A percentile compares a stretch with the other conserved stretches of the same genome.
Evolutionary conservation across 2,329 filamentous ascomycete genomes (phyloP).

Genomic region (Lasiodiplodia sp.): DNA sequence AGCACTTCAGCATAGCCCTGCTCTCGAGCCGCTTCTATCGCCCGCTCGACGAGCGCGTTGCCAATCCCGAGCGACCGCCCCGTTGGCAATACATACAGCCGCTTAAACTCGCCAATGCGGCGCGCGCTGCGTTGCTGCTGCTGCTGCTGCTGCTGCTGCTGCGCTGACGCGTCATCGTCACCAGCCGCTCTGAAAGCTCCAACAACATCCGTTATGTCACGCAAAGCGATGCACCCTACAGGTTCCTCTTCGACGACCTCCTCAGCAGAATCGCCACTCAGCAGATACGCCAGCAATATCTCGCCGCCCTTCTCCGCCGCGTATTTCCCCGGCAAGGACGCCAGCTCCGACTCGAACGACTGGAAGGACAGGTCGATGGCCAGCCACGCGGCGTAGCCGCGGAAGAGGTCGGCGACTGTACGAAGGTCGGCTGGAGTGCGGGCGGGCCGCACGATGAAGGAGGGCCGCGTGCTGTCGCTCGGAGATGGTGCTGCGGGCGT

Average conservation of each 20-base stretch:
- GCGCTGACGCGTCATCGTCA: not conserved
- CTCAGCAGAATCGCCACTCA: not conserved
- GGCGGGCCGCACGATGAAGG: constrained; percentile 46
- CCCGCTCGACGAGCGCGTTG: constrained; percentile 53
- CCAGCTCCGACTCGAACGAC: constrained; percentile 61
- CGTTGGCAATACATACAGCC: constrained; percentile 60
- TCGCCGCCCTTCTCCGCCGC: constrained; percentile 53
- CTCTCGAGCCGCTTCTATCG: constrained; percentile 54
- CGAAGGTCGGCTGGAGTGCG: constrained; percentile 51
- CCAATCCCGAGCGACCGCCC: constrained; percentile 60
- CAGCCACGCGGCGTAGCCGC: constrained; percentile 52
- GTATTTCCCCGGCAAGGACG: constrained; percentile 63
- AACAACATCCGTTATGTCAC: constrained; percentile 36
- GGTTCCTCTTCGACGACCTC: not conserved
- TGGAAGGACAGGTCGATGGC: constrained; percentile 65
- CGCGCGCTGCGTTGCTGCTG: not conserved
- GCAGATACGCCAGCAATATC: constrained; percentile 55
- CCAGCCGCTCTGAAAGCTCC: not conserved
- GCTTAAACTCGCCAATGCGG: constrained; percentile 61
- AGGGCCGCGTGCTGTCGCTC: not conserved
- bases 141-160: not conserved
- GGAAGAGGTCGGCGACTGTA: constrained; percentile 47
- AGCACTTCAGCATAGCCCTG: constrained; percentile 61
- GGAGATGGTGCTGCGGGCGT: not conserved
- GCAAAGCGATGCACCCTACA: constrained; percentile 59